Base-by-base conservation (phyloP, 2,329 filamentous ascomycete genomes). In the Penicillium glabrum region DNA sequence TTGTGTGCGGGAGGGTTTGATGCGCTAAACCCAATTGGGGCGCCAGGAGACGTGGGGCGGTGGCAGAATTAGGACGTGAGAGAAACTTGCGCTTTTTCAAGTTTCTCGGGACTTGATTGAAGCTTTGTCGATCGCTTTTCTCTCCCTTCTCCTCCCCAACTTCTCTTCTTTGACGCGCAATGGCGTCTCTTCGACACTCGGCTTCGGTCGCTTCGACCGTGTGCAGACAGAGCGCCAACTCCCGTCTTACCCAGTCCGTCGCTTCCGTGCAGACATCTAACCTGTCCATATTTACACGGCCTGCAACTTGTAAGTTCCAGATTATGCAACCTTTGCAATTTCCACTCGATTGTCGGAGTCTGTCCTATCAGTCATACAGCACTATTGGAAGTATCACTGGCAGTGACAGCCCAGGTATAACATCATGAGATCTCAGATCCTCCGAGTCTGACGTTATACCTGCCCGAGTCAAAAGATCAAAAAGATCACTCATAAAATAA, bases 151-250 rank as follows among this genome's bases (percentile, higher is more conserved):
- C 49, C 50, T 53, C 45, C 35, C 47, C 51, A 31, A 45, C 45
- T 54, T 26, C 47, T 35, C 33, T 45, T 37, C 19, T 47, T 54
- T 52, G 58, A 60, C 57, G 41, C 49, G 57, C 58, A 47, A 73
- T 73, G 71, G 67, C 69, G 43, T 70, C 69, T 60, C 51, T 72
- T 49, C 58, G 72, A 48, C 60, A 65, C 53, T 69, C 68, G 48
- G 62, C 68, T 51, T 63, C 72, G 61, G 63, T 69, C 53, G 66
- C 63, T 45, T 69, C 73, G 54, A 67, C 69, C 47, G 63, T 72
- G 64, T 72, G 72, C 64, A 74, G 65, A 57, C 73, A 74, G 65
- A 67, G 68, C 31, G 56, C 60, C 33, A 60, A 67, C 57, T 63
- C 68, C 54, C 63, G 71, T 46, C 59, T 74, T 51, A 58, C 62